These are phyloP conservation scores for Ceratocystis albifundus DNA, from an alignment of 2,329 filamentous ascomycete genomes.

Conservation along the genomic window DNA sequence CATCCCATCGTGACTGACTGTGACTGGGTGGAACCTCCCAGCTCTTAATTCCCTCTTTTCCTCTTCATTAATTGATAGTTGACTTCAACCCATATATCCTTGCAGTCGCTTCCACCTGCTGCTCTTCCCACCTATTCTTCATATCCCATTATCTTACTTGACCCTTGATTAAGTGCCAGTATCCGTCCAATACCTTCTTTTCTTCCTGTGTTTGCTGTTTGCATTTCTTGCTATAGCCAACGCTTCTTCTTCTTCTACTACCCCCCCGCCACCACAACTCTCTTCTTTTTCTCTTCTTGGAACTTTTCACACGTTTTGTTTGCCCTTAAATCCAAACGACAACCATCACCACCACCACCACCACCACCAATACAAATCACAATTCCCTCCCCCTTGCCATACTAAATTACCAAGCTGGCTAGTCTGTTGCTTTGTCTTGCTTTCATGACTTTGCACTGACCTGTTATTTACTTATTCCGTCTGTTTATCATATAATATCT, in stretches of 20 bases:
- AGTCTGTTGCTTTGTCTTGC: conserved; percentile 9
- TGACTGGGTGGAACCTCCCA: neutral
- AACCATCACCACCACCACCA: neutral
- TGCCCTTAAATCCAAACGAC: neutral
- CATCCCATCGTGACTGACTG: neutral
- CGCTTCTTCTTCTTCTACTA: neutral
- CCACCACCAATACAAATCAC: neutral
- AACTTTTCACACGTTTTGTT: neutral
- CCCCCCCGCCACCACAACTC: neutral
- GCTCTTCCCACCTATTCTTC: neutral
- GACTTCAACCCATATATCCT: conserved; percentile 2
- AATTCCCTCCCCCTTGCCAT: neutral
- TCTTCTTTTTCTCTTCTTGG: neutral
- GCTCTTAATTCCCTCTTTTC: neutral
- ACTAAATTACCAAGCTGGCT: conserved; percentile 2
- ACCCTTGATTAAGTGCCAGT: neutral
- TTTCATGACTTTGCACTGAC: conserved; percentile 7
- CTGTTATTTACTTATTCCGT: neutral
- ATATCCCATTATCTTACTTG: conserved; percentile 8
- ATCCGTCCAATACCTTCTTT: neutral
- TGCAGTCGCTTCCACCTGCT: conserved; percentile 3
- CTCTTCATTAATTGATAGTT: conserved; percentile 3
- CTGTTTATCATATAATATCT: conserved; percentile 1
- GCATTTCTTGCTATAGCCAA: neutral
- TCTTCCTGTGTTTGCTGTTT: neutral